Evolutionary conservation across 108 stramenopile genomes (phyloP).

Genomic region (Fistulifera pelliculosa): DNA sequence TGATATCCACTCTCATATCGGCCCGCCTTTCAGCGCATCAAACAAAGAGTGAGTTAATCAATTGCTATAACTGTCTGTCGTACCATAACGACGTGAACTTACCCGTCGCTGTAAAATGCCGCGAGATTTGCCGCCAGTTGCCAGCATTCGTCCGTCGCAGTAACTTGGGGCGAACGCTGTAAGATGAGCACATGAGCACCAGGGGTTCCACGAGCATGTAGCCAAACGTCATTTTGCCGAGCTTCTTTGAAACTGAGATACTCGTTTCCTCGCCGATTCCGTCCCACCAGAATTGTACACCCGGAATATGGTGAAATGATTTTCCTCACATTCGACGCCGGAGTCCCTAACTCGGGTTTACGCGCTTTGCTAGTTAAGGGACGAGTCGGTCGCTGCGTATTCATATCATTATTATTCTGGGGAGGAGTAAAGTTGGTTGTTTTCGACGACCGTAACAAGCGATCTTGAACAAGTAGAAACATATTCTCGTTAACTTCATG

Average conservation of each 20-base stretch:
- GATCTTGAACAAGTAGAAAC: conserved; percentile 45
- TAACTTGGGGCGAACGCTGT: conserved; percentile 48
- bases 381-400: conserved; percentile 7
- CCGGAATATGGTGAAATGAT: conserved; percentile 50
- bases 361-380: conserved; percentile 2
- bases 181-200: conserved; percentile 80
- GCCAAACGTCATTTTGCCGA: conserved; percentile 72
- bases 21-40: conserved; percentile 25
- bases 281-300: conserved; percentile 68
- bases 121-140: conserved; percentile 79
- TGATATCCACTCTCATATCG: conserved; percentile 59
- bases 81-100: no score
- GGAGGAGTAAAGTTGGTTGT: conserved; percentile 47
- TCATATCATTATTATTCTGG: conserved; percentile 10
- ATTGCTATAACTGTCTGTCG: no score
- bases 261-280: conserved; percentile 82
- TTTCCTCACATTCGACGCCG: conserved; percentile 49
- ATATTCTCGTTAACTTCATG: conserved; percentile 41
- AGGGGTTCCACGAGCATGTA: conserved; percentile 75
- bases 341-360: conserved; percentile 30
- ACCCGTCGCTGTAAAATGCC: conserved; percentile 71
- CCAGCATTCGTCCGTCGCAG: conserved; percentile 52
- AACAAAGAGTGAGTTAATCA: no score
- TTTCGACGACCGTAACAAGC: conserved; percentile 44
- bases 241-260: conserved; percentile 64